Evolutionary conservation across 2,329 filamentous ascomycete genomes (phyloP).

Genomic region (Nothopassalora personata): DNA sequence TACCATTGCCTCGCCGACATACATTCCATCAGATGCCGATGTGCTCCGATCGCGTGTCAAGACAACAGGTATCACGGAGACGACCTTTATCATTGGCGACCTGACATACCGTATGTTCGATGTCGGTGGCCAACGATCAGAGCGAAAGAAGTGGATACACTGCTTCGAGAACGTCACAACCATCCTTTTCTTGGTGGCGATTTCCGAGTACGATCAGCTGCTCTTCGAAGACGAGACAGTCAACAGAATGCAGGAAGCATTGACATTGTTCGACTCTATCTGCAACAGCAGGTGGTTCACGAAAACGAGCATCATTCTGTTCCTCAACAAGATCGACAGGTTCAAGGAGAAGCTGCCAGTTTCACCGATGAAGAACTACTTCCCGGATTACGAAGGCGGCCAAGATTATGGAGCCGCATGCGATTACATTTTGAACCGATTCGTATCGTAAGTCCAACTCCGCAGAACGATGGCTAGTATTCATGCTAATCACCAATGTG

Average conservation of each 20-base stretch:
- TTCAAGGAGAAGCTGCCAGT: constrained; percentile 71
- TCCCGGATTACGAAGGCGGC: constrained; percentile 79
- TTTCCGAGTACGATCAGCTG: constrained; percentile 94
- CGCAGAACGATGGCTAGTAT: neutral
- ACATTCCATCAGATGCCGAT: constrained; percentile 92
- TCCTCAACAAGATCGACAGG: constrained; percentile 70
- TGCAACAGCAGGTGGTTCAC: constrained; percentile 69
- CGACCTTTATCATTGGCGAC: constrained; percentile 90
- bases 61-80: constrained; percentile 96
- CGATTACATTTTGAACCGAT: constrained; percentile 98
- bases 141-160: constrained; percentile 99
- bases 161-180: constrained; percentile 98
- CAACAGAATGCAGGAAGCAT: constrained; percentile 68
- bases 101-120: constrained; percentile 97
- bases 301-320: constrained; percentile 67
- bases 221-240: constrained; percentile 89
- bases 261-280: constrained; percentile 67
- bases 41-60: constrained; percentile 94
- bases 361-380: constrained; percentile 71
- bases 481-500: constrained; percentile 11
- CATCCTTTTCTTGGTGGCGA: constrained; percentile 92
- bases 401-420: constrained; percentile 93
- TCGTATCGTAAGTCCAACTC: constrained; percentile 54
- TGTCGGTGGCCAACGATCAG: constrained; percentile 89
- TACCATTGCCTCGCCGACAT: constrained; percentile 83